These are phyloP conservation scores for Acrocalymma vagum DNA, from an alignment of 2,329 filamentous ascomycete species.

Conservation along the genomic window DNA sequence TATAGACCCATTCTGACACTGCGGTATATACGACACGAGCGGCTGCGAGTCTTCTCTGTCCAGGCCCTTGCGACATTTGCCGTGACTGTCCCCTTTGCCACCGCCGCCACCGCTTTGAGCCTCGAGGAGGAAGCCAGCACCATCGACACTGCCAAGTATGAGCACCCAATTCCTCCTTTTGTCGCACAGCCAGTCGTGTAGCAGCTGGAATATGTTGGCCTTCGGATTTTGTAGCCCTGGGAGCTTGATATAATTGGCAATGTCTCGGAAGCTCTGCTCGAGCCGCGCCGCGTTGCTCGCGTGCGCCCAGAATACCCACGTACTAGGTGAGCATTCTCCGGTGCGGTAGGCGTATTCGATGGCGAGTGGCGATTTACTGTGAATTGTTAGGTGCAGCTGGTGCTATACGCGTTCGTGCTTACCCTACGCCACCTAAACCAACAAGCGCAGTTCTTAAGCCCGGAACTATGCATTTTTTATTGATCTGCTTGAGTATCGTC, in stretches of 20 bases:
- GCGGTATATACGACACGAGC: conserved; percentile 14
- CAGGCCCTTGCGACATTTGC: no score
- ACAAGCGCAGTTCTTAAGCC: conserved; percentile 20
- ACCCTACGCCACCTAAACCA: no score
- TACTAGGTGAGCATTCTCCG: conserved; percentile 5
- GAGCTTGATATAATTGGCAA: conserved; percentile 14
- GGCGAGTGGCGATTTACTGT: conserved; percentile 7
- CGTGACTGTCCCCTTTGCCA: no score
- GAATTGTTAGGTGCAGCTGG: no score
- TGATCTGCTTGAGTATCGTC: not conserved
- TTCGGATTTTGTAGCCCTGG: conserved; percentile 10
- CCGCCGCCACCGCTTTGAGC: no score
- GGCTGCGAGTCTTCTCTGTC: no score
- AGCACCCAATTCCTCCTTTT: conserved; percentile 18
- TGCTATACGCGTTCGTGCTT: no score
- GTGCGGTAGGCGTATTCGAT: conserved; percentile 10
- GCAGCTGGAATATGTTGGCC: conserved; percentile 13
- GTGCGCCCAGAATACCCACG: conserved; percentile 16
- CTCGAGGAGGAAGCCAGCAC: conserved; percentile 10
- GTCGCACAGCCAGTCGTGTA: conserved; percentile 16
- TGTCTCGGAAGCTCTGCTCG: conserved; percentile 13
- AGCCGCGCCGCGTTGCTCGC: no score
- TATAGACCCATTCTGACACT: conserved; percentile 2
- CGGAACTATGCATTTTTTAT: conserved; percentile 39
- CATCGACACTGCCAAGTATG: conserved; percentile 20